These are phyloP conservation scores for Phytophthora sansomeana DNA, from an alignment of 352 stramenopile species.

Conservation along the genomic window DNA sequence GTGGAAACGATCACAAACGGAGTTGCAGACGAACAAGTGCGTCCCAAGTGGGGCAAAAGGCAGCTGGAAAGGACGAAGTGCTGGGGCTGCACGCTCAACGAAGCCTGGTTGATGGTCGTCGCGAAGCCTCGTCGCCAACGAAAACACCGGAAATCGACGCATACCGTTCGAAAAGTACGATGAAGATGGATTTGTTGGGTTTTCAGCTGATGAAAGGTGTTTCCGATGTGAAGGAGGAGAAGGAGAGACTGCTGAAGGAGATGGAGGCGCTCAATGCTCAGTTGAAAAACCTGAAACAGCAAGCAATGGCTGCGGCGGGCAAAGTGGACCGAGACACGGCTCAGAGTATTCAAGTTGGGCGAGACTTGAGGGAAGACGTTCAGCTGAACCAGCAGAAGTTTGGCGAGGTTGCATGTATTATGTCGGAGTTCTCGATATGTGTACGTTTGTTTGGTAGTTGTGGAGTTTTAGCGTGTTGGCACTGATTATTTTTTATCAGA, in stretches of 20 bases:
- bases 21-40: neutral
- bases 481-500: conserved; percentile 9
- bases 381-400: conserved; percentile 41
- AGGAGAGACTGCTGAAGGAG: conserved; percentile 37
- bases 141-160: conserved; percentile 38
- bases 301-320: conserved; percentile 23
- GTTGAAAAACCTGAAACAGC: conserved; percentile 37
- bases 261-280: conserved; percentile 33
- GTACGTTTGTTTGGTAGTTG: conserved; percentile 9
- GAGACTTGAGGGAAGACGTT: conserved; percentile 32
- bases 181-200: neutral
- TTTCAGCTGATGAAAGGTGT: neutral
- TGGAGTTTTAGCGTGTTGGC: neutral
- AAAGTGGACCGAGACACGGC: conserved; percentile 19
- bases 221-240: conserved; percentile 36
- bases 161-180: conserved; percentile 28
- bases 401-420: conserved; percentile 36
- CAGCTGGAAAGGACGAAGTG: conserved; percentile 15
- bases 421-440: conserved; percentile 38
- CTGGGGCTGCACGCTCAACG: neutral
- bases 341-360: conserved; percentile 22
- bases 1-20: neutral
- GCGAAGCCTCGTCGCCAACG: conserved; percentile 8
- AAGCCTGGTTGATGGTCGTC: no score
- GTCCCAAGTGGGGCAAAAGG: conserved; percentile 19